These are phyloP conservation scores for Neonectria sp. DNA, from an alignment of 2,329 filamentous ascomycete genomes.

Conservation along the genomic window DNA sequence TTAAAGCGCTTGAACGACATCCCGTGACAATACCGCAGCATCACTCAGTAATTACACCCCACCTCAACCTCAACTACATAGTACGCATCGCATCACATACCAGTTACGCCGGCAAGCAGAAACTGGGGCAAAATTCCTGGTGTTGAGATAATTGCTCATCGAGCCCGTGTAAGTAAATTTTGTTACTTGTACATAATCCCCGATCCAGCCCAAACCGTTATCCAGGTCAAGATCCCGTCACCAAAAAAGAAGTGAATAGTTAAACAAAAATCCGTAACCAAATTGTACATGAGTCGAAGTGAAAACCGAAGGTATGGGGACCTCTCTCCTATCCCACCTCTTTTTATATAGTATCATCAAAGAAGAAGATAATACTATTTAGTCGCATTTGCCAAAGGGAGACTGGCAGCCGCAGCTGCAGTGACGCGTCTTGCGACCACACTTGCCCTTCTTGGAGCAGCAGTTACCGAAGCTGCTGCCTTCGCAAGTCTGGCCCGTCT, in stretches of 20 bases:
- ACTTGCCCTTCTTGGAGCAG: conserved; percentile 59
- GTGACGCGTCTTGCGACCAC: conserved; percentile 54
- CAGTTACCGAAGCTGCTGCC: conserved; percentile 60
- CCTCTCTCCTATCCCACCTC: background rate
- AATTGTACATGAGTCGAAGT: conserved; percentile 45
- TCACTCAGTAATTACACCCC: conserved; percentile 4
- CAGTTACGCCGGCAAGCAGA: background rate
- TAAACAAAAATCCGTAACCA: conserved; percentile 31
- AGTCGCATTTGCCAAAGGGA: conserved; percentile 53
- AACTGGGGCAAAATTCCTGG: conserved; percentile 14
- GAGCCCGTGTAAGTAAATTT: conserved; percentile 17
- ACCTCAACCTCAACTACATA: conserved; percentile 2
- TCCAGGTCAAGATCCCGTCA: conserved; percentile 27
- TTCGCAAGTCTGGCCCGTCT: conserved; percentile 57
- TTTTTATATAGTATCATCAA: background rate
- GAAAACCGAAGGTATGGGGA: conserved; percentile 28
- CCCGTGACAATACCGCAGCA: conserved; percentile 15
- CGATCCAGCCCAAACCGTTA: conserved; percentile 26
- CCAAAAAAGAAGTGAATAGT: conserved; percentile 30
- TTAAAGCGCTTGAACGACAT: background rate
- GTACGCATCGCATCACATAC: conserved; percentile 1
- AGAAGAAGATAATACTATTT: conserved; percentile 19
- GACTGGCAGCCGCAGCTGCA: conserved; percentile 56
- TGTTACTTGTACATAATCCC: conserved; percentile 22
- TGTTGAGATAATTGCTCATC: conserved; percentile 24